A percentile compares a stretch with the other conserved stretches of the same genome.
Evolutionary conservation across 2,329 filamentous ascomycete genomes (phyloP).

Genomic region (Pseudopyrenochaeta lycopersici): DNA sequence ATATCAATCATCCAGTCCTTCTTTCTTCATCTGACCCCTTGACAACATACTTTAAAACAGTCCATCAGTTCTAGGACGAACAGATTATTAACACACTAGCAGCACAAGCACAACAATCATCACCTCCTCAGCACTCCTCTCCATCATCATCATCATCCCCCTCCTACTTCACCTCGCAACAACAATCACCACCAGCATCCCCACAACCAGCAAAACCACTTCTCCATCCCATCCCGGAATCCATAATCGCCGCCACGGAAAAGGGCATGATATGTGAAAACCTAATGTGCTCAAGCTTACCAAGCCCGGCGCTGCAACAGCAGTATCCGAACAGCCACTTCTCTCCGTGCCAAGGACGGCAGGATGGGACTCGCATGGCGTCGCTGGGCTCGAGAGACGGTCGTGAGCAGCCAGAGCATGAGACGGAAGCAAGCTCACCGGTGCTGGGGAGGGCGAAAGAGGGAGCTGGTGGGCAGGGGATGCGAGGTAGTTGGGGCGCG

Average conservation of each 20-base stretch:
- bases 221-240: slow-evolving; percentile 7
- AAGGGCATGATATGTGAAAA: slow-evolving; percentile 34
- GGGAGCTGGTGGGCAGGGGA: slow-evolving; percentile 12
- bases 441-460: slow-evolving; percentile 17
- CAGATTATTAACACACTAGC: too few relatives aligned
- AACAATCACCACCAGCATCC: not conserved
- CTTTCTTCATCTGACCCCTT: too few relatives aligned
- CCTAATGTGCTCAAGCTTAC: slow-evolving; percentile 8
- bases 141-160: slow-evolving; percentile 1
- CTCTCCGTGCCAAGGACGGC: too few relatives aligned
- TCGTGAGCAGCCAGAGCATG: not conserved
- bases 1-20: not conserved
- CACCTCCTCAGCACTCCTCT: not conserved
- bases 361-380: too few relatives aligned
- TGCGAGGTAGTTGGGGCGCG: slow-evolving; percentile 2
- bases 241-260: slow-evolving; percentile 32
- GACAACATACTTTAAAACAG: too few relatives aligned
- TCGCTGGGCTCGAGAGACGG: not conserved
- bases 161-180: not conserved
- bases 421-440: not conserved
- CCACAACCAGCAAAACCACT: too few relatives aligned
- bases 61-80: too few relatives aligned
- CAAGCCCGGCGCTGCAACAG: not conserved
- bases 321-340: not conserved
- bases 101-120: not conserved